These are phyloP conservation scores for Gliomastix tumulicola DNA, from an alignment of 2,329 filamentous ascomycete genomes.

Conservation along the genomic window DNA sequence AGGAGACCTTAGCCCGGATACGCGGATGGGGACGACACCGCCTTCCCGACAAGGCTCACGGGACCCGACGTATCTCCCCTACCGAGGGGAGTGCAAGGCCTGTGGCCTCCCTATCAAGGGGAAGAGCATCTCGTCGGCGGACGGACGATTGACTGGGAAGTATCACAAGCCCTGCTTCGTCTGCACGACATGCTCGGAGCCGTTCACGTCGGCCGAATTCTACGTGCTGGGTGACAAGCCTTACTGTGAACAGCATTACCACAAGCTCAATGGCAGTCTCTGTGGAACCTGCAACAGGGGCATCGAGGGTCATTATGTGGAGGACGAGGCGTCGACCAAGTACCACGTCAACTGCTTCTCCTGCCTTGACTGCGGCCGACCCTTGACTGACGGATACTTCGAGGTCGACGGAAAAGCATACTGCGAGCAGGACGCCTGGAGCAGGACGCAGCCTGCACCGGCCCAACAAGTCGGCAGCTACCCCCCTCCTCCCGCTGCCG, in stretches of 20 bases:
- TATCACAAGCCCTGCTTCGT: constrained; percentile 96
- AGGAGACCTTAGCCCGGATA: no score
- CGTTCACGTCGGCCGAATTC: constrained; percentile 83
- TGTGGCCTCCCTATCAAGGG: constrained; percentile 74
- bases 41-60: constrained; percentile 25
- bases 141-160: constrained; percentile 82
- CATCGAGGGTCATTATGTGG: constrained; percentile 90
- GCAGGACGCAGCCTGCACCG: constrained; percentile 31
- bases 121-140: constrained; percentile 90
- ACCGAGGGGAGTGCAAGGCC: constrained; percentile 74
- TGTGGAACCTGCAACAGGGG: constrained; percentile 74
- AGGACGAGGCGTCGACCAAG: constrained; percentile 71
- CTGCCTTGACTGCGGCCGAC: constrained; percentile 69
- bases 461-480: constrained; percentile 1
- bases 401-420: constrained; percentile 75
- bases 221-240: constrained; percentile 85
- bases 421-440: constrained; percentile 80
- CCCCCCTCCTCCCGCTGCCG: not conserved
- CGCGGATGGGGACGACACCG: constrained; percentile 3
- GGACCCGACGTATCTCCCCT: constrained; percentile 33
- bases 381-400: constrained; percentile 80
- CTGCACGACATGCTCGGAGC: constrained; percentile 73
- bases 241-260: constrained; percentile 89
- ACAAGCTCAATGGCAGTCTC: constrained; percentile 80
- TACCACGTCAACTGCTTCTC: constrained; percentile 85